Base-by-base conservation (phyloP, 2,329 filamentous ascomycete genomes). In the Fonsecaea pedrosoi region DNA sequence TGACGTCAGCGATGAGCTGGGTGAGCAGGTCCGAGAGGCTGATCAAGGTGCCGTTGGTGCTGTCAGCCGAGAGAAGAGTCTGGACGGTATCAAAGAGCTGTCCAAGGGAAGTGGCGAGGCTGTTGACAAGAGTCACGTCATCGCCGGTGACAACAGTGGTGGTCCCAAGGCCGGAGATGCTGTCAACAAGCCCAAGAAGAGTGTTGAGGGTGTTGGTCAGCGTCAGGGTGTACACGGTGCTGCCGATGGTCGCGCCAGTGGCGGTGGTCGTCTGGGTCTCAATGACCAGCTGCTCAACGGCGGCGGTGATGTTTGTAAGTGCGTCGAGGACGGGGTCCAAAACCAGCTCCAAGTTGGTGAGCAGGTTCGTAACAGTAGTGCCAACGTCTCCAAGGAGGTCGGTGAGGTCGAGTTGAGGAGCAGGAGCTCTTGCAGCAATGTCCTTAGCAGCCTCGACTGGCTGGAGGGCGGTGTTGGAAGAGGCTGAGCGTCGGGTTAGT, bases 361-460 rank as follows among this genome's bases (percentile, higher is more conserved):
- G 62, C 15, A 69, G 45, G 60, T 54, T 40, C 38, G 53, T 60
- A 45, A 72, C 7, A 9, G 34, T 54, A 38, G 54, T 50, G 54
- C 40, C 58, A 18, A 70, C 40, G n/a, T 38, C 61, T 12, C 38
- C 58, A 42, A 70, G 7, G 18, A 64, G 8, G 38, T 38, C 40
- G 38, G 62, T 60, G 34, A 71, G 8, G 21, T 35, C 12, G 15
- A 42, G 13, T n/a, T 42, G 40, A 4, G 40, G 40, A 42, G 40
- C 40, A 42, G 40, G 40, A 5, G 40, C 40, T 5, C 40, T n/a
- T 13, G 40, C 40, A 10, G 40, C 8, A 4, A 42, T 9, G 40
- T 42, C 40, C 40, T 42, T 42, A n/a, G 10, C 40, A n/a, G 40
- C 40, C 55, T 64, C 62, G 34, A 64, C 50, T 2, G 59, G 40